These are phyloP conservation scores for Alternaria sp. DNA, from an alignment of 2,329 filamentous ascomycete species.

Conservation along the genomic window DNA sequence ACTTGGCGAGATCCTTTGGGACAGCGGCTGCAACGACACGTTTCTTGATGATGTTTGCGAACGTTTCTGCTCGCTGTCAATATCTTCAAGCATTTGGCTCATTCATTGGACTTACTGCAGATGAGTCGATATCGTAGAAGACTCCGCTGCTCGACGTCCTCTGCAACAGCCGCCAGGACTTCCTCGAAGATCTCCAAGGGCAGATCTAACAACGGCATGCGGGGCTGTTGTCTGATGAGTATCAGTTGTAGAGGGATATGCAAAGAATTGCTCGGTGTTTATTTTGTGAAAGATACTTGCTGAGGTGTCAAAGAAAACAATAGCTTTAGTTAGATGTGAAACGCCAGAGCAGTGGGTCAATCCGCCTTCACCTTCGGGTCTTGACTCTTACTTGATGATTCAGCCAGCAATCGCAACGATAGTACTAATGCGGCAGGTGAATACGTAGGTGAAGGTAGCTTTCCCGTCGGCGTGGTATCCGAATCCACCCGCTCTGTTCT, in stretches of 20 bases:
- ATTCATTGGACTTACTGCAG: too few relatives aligned
- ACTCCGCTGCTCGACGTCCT: too few relatives aligned
- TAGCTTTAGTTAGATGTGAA: background rate
- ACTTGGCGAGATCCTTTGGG: too few relatives aligned
- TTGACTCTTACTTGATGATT: background rate
- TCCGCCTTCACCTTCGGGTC: background rate
- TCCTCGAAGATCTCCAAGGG: too few relatives aligned
- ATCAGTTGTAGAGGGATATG: background rate
- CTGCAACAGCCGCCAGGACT: too few relatives aligned
- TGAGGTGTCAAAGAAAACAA: background rate
- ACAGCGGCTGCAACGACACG: too few relatives aligned
- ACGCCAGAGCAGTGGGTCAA: background rate
- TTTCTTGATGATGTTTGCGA: too few relatives aligned
- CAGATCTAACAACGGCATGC: too few relatives aligned
- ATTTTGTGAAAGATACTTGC: background rate
- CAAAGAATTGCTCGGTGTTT: background rate
- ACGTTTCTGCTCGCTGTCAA: too few relatives aligned
- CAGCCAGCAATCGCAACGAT: background rate
- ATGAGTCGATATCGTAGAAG: too few relatives aligned
- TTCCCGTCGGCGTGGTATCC: background rate
- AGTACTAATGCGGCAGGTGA: background rate
- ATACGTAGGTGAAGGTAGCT: background rate
- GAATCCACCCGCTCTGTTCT: background rate
- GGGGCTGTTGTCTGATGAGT: too few relatives aligned
- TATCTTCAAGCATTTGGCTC: too few relatives aligned